These are phyloP conservation scores for Zarea fungicola DNA, from an alignment of 2,329 filamentous ascomycete species.

Conservation along the genomic window DNA sequence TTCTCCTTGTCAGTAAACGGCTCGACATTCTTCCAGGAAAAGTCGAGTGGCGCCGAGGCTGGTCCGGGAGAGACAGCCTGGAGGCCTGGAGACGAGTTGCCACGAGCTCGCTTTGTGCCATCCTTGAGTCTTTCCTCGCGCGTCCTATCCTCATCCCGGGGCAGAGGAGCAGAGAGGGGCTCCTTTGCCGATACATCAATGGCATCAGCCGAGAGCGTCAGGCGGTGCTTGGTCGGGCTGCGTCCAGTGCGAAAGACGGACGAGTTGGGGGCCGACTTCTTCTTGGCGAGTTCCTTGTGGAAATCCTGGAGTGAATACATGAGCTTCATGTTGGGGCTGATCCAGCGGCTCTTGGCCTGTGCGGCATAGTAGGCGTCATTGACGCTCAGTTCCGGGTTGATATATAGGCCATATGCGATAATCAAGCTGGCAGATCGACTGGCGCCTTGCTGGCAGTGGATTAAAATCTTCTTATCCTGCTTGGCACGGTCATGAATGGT, in stretches of 20 bases:
- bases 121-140: constrained; percentile 33
- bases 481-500: constrained; percentile 67
- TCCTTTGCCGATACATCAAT: constrained; percentile 49
- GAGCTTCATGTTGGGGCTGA: constrained; percentile 86
- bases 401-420: constrained; percentile 79
- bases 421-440: constrained; percentile 81
- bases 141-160: constrained; percentile 45
- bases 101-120: constrained; percentile 43
- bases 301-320: constrained; percentile 88
- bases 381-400: constrained; percentile 68
- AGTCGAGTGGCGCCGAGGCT: constrained; percentile 60
- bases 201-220: constrained; percentile 55
- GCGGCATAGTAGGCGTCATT: constrained; percentile 80
- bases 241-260: constrained; percentile 43
- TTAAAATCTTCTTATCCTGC: constrained; percentile 70
- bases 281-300: constrained; percentile 56
- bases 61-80: constrained; percentile 55
- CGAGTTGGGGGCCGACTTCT: constrained; percentile 39
- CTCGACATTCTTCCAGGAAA: constrained; percentile 47
- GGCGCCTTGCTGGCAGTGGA: constrained; percentile 83
- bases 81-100: constrained; percentile 47
- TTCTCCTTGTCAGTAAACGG: no score
- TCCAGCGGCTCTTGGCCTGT: constrained; percentile 78
- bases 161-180: constrained; percentile 57
- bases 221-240: constrained; percentile 55